These are phyloP conservation scores for Takakia lepidozioides DNA, from an alignment of 225 moss, liverwort and hornwort species.

Conservation along the genomic window DNA sequence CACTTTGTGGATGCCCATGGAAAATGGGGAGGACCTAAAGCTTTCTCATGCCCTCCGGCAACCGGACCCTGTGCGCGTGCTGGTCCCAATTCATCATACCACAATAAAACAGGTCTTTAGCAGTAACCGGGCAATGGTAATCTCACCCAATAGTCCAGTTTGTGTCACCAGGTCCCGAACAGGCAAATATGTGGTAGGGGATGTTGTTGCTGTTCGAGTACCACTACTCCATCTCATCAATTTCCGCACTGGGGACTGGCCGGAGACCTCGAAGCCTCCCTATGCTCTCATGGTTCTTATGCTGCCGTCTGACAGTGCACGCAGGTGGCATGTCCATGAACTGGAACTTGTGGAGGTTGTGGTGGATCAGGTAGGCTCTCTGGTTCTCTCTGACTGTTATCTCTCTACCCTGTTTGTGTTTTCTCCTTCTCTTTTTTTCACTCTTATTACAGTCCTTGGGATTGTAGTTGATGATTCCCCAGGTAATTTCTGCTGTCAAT, in stretches of 20 bases:
- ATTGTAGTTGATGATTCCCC: no score
- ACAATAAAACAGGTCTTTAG: conserved; percentile 6
- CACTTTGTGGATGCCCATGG: conserved; percentile 4
- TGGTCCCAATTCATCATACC: conserved; percentile 2
- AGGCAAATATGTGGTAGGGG: conserved; percentile 2
- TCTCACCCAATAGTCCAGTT: conserved; percentile 5
- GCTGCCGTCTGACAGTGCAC: conserved; percentile 7
- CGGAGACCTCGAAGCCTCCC: not conserved
- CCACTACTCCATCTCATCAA: conserved; percentile 1
- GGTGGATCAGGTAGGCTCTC: conserved; percentile 1
- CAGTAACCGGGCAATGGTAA: conserved; percentile 4
- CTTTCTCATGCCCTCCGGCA: conserved; percentile 6
- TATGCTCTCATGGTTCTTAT: conserved; percentile 9
- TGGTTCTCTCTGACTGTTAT: no score
- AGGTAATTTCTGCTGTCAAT: no score
- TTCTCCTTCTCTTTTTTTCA: no score
- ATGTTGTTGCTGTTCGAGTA: conserved; percentile 8
- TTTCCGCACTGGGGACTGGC: conserved; percentile 3
- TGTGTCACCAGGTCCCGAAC: not conserved
- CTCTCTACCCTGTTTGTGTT: no score
- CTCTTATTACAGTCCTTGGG: no score
- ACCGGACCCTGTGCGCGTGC: not conserved
- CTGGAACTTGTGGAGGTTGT: conserved; percentile 7
- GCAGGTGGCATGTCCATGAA: conserved; percentile 8
- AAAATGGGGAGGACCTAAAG: conserved; percentile 2